Conservation (phyloP, 2,329 filamentous ascomycete species). For the Ophiostoma angusticollis region DNA sequence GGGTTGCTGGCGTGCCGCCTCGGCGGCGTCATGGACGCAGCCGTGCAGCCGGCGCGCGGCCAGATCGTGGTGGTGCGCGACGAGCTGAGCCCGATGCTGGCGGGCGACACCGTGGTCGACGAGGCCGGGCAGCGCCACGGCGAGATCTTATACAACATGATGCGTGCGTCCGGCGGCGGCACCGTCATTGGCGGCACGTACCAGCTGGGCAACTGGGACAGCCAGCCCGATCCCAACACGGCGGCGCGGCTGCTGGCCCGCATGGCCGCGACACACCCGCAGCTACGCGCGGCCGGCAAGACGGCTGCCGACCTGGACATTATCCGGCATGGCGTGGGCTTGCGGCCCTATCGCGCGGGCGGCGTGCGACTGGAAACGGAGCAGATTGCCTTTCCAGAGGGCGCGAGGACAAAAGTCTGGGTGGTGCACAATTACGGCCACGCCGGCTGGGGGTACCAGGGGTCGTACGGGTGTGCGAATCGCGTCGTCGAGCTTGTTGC, state of each 20-base stretch:
- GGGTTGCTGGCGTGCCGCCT: conserved; percentile 64
- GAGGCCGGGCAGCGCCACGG: conserved; percentile 33
- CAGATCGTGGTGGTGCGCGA: conserved; percentile 80
- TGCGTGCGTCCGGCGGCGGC: conserved; percentile 64
- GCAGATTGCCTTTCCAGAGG: conserved; percentile 28
- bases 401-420: conserved; percentile 28
- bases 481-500: conserved; percentile 53
- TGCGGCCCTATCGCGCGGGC: conserved; percentile 60
- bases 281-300: conserved; percentile 41
- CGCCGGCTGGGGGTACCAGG: conserved; percentile 64
- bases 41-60: conserved; percentile 63
- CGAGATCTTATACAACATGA: conserved; percentile 73
- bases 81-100: conserved; percentile 56
- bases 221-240: conserved; percentile 64
- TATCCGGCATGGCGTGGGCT: conserved; percentile 68
- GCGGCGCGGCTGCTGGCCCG: conserved; percentile 75
- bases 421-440: conserved; percentile 78
- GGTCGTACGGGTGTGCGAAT: conserved; percentile 57
- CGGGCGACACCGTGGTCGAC: conserved; percentile 60
- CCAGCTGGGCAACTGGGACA: conserved; percentile 67
- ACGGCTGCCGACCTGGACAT: conserved; percentile 64
- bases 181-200: conserved; percentile 81
- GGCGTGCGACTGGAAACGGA: conserved; percentile 69
- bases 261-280: conserved; percentile 50
- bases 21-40: conserved; percentile 66